Evolutionary conservation across 352 stramenopile species (phyloP), one percentile per base, ranked within the genome.

Genomic region (Phytopythium litorale): DNA sequence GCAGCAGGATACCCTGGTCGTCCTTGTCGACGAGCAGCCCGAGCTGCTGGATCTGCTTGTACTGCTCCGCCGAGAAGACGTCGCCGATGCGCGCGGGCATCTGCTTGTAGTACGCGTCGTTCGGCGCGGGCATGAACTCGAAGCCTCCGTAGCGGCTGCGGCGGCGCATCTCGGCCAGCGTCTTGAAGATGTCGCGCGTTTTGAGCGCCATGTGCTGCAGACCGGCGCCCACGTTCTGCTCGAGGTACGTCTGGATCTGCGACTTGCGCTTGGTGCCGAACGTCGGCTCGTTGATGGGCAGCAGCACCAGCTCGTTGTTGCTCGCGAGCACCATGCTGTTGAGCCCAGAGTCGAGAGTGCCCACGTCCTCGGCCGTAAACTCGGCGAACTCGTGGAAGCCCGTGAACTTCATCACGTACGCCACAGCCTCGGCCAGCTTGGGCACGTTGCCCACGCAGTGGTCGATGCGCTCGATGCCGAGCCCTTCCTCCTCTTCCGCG

Each of bases 201-300:
- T 98, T 98, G 55, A 98, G 80, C n/a, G 96, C 96, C 71, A 99
- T 93, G 81, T 99, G 95, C 81, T 99, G 96, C 43, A 99, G 75
- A 33, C 96, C 96, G 6, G 91, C 60, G 30, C 96, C 96, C 38
- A 97, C 88, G 70, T 99, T 98, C 72, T 98, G 91, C 77, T 98
- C 91, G 11, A 99, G 62, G 70, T 97, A 99, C 9, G 94, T 98
- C 73, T 98, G 92, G 65, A 98, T 98, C 74, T 98, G 93, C 65
- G 80, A 96, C 76, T 98, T 98, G 59, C 91, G 81, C 72, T 91
- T 95, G 13, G 82, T 94, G 58, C 92, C 94, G 57, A 97, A 92
- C 11, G 92, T 98, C 15, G 95, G 95, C 75, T 99, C 96, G 75
- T 99, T 99, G 48, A 98, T 70, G 0, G 96, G 96, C 12, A 98